These are phyloP conservation scores for Hanseniaspora valbyensis DNA, from an alignment of 805 yeast genomes.

Conservation along the genomic window DNA sequence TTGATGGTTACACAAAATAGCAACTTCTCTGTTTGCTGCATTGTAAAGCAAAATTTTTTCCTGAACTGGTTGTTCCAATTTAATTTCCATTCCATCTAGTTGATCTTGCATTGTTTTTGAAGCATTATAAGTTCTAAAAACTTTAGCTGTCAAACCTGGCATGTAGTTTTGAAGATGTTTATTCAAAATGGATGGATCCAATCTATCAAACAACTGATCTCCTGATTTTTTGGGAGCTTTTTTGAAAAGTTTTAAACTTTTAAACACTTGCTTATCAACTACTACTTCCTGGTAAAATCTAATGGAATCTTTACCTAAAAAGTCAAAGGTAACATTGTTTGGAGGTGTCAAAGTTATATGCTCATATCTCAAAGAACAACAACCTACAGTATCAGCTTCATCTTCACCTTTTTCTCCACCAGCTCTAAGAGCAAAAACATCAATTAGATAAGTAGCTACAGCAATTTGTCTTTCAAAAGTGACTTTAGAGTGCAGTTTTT, in stretches of 20 bases:
- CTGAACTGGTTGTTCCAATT: slow-evolving; percentile 76
- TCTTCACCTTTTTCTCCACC: slow-evolving; percentile 97
- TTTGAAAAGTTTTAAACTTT: slow-evolving; percentile 75
- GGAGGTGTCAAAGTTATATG: slow-evolving; percentile 83
- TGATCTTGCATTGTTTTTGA: slow-evolving; percentile 96
- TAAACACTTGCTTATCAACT: slow-evolving; percentile 85
- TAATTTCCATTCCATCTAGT: slow-evolving; percentile 52
- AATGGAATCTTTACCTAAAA: slow-evolving; percentile 90
- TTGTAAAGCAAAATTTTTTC: slow-evolving; percentile 81
- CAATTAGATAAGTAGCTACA: slow-evolving; percentile 85
- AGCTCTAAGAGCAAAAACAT: slow-evolving; percentile 88
- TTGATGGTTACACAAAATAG: slow-evolving; percentile 94
- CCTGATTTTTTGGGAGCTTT: slow-evolving; percentile 83
- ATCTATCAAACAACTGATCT: slow-evolving; percentile 82
- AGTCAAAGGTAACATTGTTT: slow-evolving; percentile 74
- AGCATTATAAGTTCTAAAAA: slow-evolving; percentile 94
- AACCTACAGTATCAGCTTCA: slow-evolving; percentile 96
- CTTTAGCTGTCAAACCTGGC: slow-evolving; percentile 92
- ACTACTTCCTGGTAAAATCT: slow-evolving; percentile 85
- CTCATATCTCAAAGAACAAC: slow-evolving; percentile 86
- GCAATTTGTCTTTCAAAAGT: slow-evolving; percentile 89
- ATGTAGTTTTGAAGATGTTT: slow-evolving; percentile 79
- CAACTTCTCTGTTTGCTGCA: slow-evolving; percentile 93
- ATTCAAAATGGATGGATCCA: slow-evolving; percentile 73
- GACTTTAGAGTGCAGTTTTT: slow-evolving; percentile 55